phyloP scores from a whole-genome alignment of 2,329 filamentous ascomycete species.

The Ramichloridium luteum region DNA sequence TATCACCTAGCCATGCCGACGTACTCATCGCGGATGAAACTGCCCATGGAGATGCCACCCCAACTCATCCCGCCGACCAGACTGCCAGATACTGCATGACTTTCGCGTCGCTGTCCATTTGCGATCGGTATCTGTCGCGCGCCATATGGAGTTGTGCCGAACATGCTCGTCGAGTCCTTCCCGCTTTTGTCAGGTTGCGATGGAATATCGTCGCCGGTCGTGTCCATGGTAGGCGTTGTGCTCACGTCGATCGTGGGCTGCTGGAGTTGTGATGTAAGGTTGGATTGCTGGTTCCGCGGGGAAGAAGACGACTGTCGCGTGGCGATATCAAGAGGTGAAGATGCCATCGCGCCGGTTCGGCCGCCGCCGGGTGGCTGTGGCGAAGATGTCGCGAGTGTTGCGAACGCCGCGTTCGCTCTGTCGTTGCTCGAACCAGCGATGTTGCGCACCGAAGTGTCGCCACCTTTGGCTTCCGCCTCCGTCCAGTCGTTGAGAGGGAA shows the following conservation, averaged over 20 bases:
- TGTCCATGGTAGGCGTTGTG: slow-evolving; percentile 9
- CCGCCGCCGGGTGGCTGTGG: slow-evolving; percentile 6
- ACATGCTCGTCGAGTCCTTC: slow-evolving; percentile 43
- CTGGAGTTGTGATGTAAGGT: slow-evolving; percentile 49
- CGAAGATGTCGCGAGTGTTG: slow-evolving; percentile 10
- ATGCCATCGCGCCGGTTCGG: slow-evolving; percentile 34
- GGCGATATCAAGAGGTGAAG: slow-evolving; percentile 49
- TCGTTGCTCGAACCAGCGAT: neutral
- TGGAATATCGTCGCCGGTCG: slow-evolving; percentile 18
- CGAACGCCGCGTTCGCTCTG: neutral
- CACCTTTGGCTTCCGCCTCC: no score
- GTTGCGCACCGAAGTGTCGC: no score
- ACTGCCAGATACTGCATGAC: slow-evolving; percentile 44
- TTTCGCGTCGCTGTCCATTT: slow-evolving; percentile 41
- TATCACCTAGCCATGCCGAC: no score
- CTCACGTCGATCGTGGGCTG: slow-evolving; percentile 20
- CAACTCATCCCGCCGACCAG: slow-evolving; percentile 79
- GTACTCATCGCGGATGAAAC: slow-evolving; percentile 97
- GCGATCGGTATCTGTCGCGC: slow-evolving; percentile 50
- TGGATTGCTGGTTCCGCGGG: slow-evolving; percentile 50
- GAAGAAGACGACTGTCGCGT: slow-evolving; percentile 42
- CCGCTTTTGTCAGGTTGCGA: slow-evolving; percentile 28
- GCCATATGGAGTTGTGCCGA: slow-evolving; percentile 42
- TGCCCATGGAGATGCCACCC: slow-evolving; percentile 91
- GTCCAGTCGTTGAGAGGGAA: slow-evolving; percentile 20